Evolutionary conservation across 345 rosid species (phyloP), one percentile per base, ranked within the genome.

Genomic region (Leavenworthia alabamica): DNA sequence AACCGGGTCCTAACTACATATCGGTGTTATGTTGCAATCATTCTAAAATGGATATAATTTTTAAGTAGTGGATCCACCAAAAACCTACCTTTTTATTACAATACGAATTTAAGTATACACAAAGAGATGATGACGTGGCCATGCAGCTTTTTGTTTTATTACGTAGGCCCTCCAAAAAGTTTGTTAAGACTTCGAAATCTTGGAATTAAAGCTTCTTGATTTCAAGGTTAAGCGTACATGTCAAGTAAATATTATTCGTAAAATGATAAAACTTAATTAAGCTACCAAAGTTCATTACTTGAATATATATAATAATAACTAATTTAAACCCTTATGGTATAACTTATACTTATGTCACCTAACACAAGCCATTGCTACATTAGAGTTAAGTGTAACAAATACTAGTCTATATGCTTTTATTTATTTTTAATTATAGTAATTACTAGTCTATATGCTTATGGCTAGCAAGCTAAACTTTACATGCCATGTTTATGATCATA

Each of bases 121-220:
- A 52, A 45, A 66, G 36, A 62, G 17, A 62, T 12, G 42, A 13
- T 55, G 64, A 55, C 45, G 59, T 55, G 50, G 64, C 41, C 64
- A 46, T 62, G 69, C 53, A 55, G 8, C 58, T 55, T 56, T 60
- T 47, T 54, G 10, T 36, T 62, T 62, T 22, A 29, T 69, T 60
- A 22, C 7, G 52, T 70, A 70, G 58, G 58, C 16, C 52, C 58
- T 46, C 57, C 37, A n/a, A 31, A 54, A 9, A 55, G 63, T 62
- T 62, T 62, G 74, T 62, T 62, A 28, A 46, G 28, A 55, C 37
- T 29, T 47, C 9, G 12, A 36, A 45, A 47, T 70, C 74, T 62
- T 46, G 63, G 28, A 70, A 39, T 55, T 55, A 70, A 70, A 70
- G 63, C 68, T 55, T 70, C 56, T 54, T 57, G 45, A 46, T 54